A percentile compares a stretch with the other conserved stretches of the same genome.
Evolutionary conservation across 768 basidiomycete species (phyloP).

Genomic region (Suillus occidentalis): DNA sequence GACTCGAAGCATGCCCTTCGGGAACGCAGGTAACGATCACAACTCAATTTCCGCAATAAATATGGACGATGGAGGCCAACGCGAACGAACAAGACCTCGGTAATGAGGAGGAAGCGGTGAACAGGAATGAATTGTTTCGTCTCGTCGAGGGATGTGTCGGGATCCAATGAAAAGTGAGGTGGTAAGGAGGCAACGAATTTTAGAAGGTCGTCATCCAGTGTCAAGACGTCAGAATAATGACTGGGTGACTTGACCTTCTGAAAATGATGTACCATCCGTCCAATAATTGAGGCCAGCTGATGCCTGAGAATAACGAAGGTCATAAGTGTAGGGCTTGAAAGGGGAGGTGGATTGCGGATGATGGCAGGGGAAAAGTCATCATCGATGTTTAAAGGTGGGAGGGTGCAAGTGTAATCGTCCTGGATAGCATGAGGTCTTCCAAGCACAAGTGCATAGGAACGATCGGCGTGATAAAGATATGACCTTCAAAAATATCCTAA

Average conservation of each 20-base stretch:
- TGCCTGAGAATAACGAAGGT: constrained; percentile 89
- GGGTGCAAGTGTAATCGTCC: constrained; percentile 84
- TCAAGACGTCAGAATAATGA: constrained; percentile 80
- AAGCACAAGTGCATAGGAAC: constrained; percentile 87
- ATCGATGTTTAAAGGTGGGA: constrained; percentile 70
- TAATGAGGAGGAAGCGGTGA: constrained; percentile 86
- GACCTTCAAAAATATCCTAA: constrained; percentile 50
- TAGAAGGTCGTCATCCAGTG: constrained; percentile 81
- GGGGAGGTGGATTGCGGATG: constrained; percentile 52
- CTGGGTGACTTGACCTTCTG: constrained; percentile 78
- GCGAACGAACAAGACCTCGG: constrained; percentile 85
- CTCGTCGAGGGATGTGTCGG: constrained; percentile 78
- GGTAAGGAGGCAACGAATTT: constrained; percentile 76
- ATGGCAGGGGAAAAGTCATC: constrained; percentile 50
- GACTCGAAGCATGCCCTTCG: constrained; percentile 88
- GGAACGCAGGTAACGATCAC: constrained; percentile 80
- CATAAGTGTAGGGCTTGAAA: constrained; percentile 75
- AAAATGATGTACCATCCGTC: constrained; percentile 90
- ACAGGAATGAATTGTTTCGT: constrained; percentile 65
- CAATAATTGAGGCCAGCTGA: constrained; percentile 79
- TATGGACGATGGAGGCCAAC: constrained; percentile 88
- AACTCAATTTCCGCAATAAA: constrained; percentile 69
- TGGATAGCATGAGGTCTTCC: constrained; percentile 90
- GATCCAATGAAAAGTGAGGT: constrained; percentile 71
- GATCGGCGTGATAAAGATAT: constrained; percentile 91